Conservation (phyloP, 768 basidiomycete genomes). For the Stropharia rugosoannulata region DNA sequence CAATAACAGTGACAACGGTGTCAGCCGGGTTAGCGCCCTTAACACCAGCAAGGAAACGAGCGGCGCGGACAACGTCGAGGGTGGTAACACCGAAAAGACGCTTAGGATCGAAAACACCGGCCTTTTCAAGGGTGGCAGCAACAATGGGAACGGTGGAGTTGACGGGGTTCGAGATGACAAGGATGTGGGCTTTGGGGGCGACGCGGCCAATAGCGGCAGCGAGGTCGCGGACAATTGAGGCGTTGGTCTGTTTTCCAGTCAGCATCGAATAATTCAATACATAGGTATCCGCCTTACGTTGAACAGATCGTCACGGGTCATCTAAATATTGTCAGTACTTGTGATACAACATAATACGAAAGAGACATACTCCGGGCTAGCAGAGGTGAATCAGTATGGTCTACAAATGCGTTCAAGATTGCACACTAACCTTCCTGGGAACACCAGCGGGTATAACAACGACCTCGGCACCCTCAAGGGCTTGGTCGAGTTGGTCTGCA, state of each 20-base stretch:
- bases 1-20: slow-evolving; percentile 80
- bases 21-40: slow-evolving; percentile 63
- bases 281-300: slow-evolving; percentile 55
- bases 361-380: slow-evolving; percentile 77
- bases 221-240: slow-evolving; percentile 96
- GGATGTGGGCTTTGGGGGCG: slow-evolving; percentile 87
- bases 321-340: slow-evolving; percentile 46
- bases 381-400: slow-evolving; percentile 25
- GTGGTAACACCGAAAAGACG: slow-evolving; percentile 96
- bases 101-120: slow-evolving; percentile 87
- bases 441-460: slow-evolving; percentile 99
- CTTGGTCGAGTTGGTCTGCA: slow-evolving; percentile 85
- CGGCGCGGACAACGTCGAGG: slow-evolving; percentile 95
- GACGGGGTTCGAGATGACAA: slow-evolving; percentile 99
- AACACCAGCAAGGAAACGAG: slow-evolving; percentile 83
- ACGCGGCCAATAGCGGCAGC: slow-evolving; percentile 85
- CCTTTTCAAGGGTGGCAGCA: slow-evolving; percentile 86
- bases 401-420: not conserved
- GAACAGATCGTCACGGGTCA: slow-evolving; percentile 97
- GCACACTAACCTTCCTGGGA: slow-evolving; percentile 80
- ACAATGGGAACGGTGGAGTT: slow-evolving; percentile 98
- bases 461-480: slow-evolving; percentile 87
- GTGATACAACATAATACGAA: slow-evolving; percentile 3
- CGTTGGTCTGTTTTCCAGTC: slow-evolving; percentile 72
- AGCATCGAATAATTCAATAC: not conserved